These are phyloP conservation scores for Talaromyces sp. DNA, from an alignment of 2,329 filamentous ascomycete genomes.

Conservation along the genomic window DNA sequence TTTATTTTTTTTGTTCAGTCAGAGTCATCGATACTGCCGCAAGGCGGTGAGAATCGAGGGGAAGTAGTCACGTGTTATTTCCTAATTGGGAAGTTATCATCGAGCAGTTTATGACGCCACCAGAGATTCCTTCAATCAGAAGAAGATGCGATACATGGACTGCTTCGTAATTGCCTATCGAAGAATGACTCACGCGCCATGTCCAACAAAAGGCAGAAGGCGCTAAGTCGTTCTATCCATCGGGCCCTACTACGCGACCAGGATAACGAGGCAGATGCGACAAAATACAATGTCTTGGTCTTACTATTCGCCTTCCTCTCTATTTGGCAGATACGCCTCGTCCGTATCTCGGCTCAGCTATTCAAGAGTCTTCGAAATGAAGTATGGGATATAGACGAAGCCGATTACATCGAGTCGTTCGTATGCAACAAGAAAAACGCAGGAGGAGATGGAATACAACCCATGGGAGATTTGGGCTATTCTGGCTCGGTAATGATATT, in stretches of 20 bases:
- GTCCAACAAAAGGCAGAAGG: conserved; percentile 5
- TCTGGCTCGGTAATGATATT: conserved; percentile 57
- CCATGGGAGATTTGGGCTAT: conserved; percentile 66
- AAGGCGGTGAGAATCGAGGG: conserved; percentile 4
- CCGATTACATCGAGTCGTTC: conserved; percentile 53
- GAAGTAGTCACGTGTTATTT: conserved; percentile 8
- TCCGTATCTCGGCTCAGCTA: conserved; percentile 43
- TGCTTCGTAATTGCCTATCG: neutral
- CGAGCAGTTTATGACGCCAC: conserved; percentile 16
- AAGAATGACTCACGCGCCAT: neutral
- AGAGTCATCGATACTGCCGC: conserved; percentile 7
- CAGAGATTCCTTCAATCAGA: neutral
- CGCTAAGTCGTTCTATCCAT: conserved; percentile 25
- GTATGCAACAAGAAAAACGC: conserved; percentile 32
- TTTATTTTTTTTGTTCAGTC: conserved; percentile 5
- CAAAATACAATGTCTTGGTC: conserved; percentile 33
- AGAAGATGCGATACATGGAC: neutral
- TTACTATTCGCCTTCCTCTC: conserved; percentile 52
- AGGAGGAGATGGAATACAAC: conserved; percentile 40
- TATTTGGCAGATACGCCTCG: conserved; percentile 47
- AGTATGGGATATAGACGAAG: conserved; percentile 51
- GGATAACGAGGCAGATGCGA: conserved; percentile 16
- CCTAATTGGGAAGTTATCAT: conserved; percentile 10
- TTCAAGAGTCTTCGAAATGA: conserved; percentile 50
- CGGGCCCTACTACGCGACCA: conserved; percentile 27